phyloP scores from a whole-genome alignment of 2,329 filamentous ascomycete species.

The Ophiostoma tasmaniense region DNA sequence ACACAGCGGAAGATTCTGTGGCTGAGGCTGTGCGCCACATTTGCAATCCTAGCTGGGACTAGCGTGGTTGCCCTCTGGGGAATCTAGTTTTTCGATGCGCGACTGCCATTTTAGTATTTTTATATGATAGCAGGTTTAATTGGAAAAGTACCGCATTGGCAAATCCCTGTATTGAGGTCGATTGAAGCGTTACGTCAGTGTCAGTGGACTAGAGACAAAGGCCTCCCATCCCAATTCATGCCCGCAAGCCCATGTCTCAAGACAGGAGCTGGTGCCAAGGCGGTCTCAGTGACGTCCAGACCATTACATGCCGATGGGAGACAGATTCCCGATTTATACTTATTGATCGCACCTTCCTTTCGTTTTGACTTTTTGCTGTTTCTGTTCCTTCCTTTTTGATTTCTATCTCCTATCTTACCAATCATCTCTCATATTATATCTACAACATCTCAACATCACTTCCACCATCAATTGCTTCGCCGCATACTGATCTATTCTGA shows the following conservation, averaged over 20 bases:
- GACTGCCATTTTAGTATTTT: not conserved
- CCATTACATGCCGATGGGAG: not conserved
- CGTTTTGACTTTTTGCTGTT: not conserved
- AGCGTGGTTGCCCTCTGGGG: constrained; percentile 9
- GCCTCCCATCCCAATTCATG: constrained; percentile 6
- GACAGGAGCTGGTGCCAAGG: not conserved
- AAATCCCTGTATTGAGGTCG: not conserved
- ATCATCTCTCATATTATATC: not conserved
- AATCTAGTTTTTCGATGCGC: not conserved
- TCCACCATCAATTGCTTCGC: not conserved
- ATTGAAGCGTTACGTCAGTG: constrained; percentile 6
- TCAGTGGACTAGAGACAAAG: not conserved
- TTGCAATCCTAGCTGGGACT: not conserved
- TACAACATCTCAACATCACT: not conserved
- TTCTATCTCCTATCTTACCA: not conserved
- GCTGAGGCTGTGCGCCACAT: constrained; percentile 8
- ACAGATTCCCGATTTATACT: not conserved
- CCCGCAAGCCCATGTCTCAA: constrained; percentile 2
- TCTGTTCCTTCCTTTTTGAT: not conserved
- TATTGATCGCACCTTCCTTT: not conserved
- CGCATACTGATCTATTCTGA: not conserved
- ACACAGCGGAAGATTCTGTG: constrained; percentile 1
- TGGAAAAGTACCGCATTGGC: not conserved
- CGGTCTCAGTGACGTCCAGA: not conserved
- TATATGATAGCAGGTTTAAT: not conserved